Percentiles rank a stretch among this genome's conserved stretches.
These are phyloP conservation scores for Rhizoclosmatium globosum DNA, from an alignment of 192 early-diverging fungal genomes.

Conservation along the genomic window DNA sequence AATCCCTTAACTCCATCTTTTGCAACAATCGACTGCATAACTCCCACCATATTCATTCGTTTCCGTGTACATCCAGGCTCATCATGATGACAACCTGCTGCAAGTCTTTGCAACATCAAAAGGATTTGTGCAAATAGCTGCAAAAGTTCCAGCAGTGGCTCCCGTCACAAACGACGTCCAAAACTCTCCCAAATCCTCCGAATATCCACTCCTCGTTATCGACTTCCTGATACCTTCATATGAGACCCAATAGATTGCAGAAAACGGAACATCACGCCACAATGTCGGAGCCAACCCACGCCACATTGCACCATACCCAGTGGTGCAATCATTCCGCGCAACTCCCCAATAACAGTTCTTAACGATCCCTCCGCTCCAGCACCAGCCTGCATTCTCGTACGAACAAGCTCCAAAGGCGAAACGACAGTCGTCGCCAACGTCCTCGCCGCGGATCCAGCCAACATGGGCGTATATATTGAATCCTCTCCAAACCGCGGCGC, in stretches of 20 bases:
- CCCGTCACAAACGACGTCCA: constrained; percentile 81
- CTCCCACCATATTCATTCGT: constrained; percentile 28
- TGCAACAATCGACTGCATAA: constrained; percentile 39
- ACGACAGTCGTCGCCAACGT: constrained; percentile 76
- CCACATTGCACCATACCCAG: constrained; percentile 78
- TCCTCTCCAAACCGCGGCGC: constrained; percentile 25
- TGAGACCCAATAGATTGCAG: constrained; percentile 91
- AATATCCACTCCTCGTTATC: not conserved
- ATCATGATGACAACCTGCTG: constrained; percentile 71
- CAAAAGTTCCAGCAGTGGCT: constrained; percentile 83
- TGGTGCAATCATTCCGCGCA: constrained; percentile 65
- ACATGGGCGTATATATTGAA: constrained; percentile 68
- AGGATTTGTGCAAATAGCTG: constrained; percentile 88
- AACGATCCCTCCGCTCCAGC: constrained; percentile 65
- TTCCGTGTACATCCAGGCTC: constrained; percentile 28
- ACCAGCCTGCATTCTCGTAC: constrained; percentile 89
- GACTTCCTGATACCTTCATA: constrained; percentile 79
- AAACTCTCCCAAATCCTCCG: constrained; percentile 54
- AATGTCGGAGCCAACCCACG: constrained; percentile 87
- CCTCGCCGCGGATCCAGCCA: constrained; percentile 82
- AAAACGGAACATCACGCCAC: constrained; percentile 96
- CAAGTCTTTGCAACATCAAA: constrained; percentile 97
- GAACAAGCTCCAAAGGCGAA: constrained; percentile 90
- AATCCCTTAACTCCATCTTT: constrained; percentile 44
- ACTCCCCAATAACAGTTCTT: constrained; percentile 59